Conservation (phyloP, 2,329 filamentous ascomycete species). For the Coniochaeta sp. region DNA sequence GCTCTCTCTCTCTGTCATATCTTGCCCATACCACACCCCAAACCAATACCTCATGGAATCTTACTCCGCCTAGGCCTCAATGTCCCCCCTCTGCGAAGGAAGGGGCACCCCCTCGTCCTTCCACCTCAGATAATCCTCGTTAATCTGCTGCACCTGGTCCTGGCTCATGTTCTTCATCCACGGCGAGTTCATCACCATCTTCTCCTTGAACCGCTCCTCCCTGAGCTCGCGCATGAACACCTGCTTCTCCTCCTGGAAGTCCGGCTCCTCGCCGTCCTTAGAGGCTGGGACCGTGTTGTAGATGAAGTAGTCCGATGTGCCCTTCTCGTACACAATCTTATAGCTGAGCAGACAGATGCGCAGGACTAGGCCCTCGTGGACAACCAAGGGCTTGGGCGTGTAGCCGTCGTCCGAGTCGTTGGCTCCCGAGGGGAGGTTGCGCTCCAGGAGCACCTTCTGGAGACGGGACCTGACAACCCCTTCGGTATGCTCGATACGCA, state of each 20-base stretch:
- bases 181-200: slow-evolving; percentile 72
- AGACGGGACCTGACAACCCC: slow-evolving; percentile 60
- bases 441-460: slow-evolving; percentile 61
- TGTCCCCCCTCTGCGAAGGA: background rate
- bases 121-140: slow-evolving; percentile 54
- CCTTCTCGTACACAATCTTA: slow-evolving; percentile 69
- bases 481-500: slow-evolving; percentile 81
- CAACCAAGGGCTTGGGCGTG: slow-evolving; percentile 52
- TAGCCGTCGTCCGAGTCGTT: slow-evolving; percentile 56
- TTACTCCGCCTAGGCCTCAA: background rate
- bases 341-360: slow-evolving; percentile 72
- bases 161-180: slow-evolving; percentile 75
- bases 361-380: slow-evolving; percentile 60
- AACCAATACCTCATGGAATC: background rate
- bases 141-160: slow-evolving; percentile 67
- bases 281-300: slow-evolving; percentile 55
- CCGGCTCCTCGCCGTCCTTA: slow-evolving; percentile 44
- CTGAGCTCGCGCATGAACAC: slow-evolving; percentile 25
- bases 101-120: slow-evolving; percentile 33
- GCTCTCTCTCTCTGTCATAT: too few relatives aligned
- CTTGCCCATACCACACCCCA: too few relatives aligned
- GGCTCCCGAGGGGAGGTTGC: slow-evolving; percentile 57
- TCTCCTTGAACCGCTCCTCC: slow-evolving; percentile 57
- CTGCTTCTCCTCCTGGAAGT: slow-evolving; percentile 34
- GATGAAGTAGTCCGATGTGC: slow-evolving; percentile 62